These are phyloP conservation scores for Cornus florida DNA, from an alignment of 148 eudicot species.

Conservation along the genomic window DNA sequence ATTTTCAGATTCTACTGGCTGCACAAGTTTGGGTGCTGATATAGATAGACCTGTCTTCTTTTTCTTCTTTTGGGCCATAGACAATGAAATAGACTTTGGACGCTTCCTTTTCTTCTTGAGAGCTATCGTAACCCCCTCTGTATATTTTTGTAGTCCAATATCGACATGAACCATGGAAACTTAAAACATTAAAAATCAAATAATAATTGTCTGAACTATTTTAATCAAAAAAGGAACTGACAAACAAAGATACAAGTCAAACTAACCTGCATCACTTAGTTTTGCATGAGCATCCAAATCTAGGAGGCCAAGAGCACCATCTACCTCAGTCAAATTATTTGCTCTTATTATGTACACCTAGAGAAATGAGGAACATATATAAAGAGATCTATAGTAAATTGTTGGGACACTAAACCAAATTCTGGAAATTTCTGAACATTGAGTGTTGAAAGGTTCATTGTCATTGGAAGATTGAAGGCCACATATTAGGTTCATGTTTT, in stretches of 20 bases:
- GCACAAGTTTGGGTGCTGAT: slow-evolving; percentile 13
- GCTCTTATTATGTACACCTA: slow-evolving; percentile 55
- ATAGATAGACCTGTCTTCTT: slow-evolving; percentile 10
- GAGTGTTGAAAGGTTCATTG: too few species aligned
- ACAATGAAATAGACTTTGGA: slow-evolving; percentile 24
- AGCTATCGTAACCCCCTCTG: slow-evolving; percentile 15
- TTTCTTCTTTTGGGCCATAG: slow-evolving; percentile 22
- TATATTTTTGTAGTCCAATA: slow-evolving; percentile 4
- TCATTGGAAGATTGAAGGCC: too few species aligned
- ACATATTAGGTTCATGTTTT: too few species aligned
- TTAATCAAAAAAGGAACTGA: not conserved
- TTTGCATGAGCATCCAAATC: slow-evolving; percentile 24
- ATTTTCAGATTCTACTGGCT: slow-evolving; percentile 25
- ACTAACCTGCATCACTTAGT: slow-evolving; percentile 32
- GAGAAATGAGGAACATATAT: slow-evolving; percentile 3
- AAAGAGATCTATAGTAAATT: not conserved
- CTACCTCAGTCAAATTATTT: slow-evolving; percentile 37
- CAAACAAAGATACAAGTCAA: not conserved
- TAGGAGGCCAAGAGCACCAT: slow-evolving; percentile 42
- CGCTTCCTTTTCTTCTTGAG: slow-evolving; percentile 28
- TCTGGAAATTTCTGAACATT: too few species aligned
- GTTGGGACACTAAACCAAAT: too few species aligned
- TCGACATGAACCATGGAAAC: not conserved
- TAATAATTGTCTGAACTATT: not conserved
- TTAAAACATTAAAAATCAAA: too few species aligned